Conservation (phyloP, 2,329 filamentous ascomycete genomes). For the Echinosphaeria canescens region DNA sequence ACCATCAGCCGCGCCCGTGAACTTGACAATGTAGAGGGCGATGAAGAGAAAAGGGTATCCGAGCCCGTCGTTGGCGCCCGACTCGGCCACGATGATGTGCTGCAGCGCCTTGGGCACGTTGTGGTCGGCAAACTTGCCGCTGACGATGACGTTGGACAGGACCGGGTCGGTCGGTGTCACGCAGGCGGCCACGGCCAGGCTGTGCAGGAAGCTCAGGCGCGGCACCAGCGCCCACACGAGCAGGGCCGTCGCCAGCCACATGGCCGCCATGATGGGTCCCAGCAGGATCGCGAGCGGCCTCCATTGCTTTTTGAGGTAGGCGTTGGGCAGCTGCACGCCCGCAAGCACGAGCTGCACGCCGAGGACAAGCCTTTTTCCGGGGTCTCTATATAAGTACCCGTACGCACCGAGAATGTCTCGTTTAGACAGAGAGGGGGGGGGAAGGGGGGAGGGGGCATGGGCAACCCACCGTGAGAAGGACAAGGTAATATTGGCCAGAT, state of each 20-base stretch:
- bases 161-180: constrained; percentile 88
- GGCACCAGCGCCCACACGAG: constrained; percentile 61
- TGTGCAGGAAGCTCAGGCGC: constrained; percentile 50
- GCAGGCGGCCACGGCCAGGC: constrained; percentile 62
- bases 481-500: constrained; percentile 52
- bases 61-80: constrained; percentile 72
- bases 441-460: too few relatives aligned
- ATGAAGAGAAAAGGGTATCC: constrained; percentile 81
- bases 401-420: too few relatives aligned
- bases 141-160: constrained; percentile 74
- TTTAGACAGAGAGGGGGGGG: too few relatives aligned
- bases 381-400: too few relatives aligned
- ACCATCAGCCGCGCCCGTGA: constrained; percentile 36
- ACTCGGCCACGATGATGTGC: constrained; percentile 62
- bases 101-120: constrained; percentile 70
- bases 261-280: constrained; percentile 63
- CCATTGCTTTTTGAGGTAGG: constrained; percentile 64
- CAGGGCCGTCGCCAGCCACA: constrained; percentile 72
- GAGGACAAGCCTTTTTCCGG: constrained; percentile 65
- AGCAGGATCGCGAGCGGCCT: constrained; percentile 52
- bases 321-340: constrained; percentile 68
- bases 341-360: constrained; percentile 81
- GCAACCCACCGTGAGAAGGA: constrained; percentile 71
- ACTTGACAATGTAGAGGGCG: constrained; percentile 66
- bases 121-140: constrained; percentile 81